Evolutionary conservation across 2,329 filamentous ascomycete species (phyloP), one percentile per base, ranked within the genome.

Genomic region (Pseudocercospora pini-densiflorae): DNA sequence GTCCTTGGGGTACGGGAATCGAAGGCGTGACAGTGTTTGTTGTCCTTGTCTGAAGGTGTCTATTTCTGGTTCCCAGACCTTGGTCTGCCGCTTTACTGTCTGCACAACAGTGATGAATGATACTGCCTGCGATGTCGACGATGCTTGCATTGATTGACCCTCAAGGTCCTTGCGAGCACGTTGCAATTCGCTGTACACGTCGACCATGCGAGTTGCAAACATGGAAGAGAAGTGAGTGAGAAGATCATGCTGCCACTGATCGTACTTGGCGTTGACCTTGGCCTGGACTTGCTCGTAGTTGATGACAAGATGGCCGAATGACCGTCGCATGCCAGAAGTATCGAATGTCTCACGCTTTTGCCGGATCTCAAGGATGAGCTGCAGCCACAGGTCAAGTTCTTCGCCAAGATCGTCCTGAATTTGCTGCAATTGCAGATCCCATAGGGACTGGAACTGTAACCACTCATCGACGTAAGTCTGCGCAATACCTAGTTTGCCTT

Each of bases 221-320:
- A 95, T 92, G 64, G 87, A 87, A 43, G 93, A 95, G 79, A 99
- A 99, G 77, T 97, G 97, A 73, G 92, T 88, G 43, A 98, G 85
- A 63, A 99, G 97, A 71, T 99, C 95, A 74, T 97, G 93, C 79
- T 99, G 95, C 95, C 96, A 99, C 79, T 98, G 94, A 77, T 99
- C 96, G 77, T 99, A 99, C 79, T 98, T 99, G 74, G 93, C 93
- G 75, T 98, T 99, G 79, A 99, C 95, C 80, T 97, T 97, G 64
- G 94, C 93, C 80, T 99, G 96, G 0, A 99, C 95, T 79, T 99
- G 96, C 74, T 98, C 95, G 76, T 99, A 99, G 78, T 99, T 94
- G 75, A 99, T 93, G 3, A 91, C 93, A 62, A 98, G 89, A 79
- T 97, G 94, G 4, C 95, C 95, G 77, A 99, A 99, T 0, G 91